These are phyloP conservation scores for Candida oleophila DNA, from an alignment of 805 yeast species.

Conservation along the genomic window DNA sequence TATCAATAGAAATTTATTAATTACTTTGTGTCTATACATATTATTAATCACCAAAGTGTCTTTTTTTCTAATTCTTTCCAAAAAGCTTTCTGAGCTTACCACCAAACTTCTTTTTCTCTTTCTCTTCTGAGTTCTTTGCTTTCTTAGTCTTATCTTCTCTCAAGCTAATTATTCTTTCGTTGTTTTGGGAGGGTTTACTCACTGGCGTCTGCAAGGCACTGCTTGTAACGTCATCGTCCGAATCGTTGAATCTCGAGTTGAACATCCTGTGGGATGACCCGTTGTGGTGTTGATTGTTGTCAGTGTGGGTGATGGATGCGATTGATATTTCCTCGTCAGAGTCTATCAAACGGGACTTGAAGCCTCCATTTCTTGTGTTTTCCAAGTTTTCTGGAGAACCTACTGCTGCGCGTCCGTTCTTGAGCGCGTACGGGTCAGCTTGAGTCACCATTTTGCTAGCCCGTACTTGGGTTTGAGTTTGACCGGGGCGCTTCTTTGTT, in stretches of 20 bases:
- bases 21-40: not conserved
- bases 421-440: slow-evolving; percentile 3
- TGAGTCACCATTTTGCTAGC: not conserved
- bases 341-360: slow-evolving; percentile 59
- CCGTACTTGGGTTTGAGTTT: too few species aligned
- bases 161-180: not conserved
- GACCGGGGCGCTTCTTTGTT: not conserved
- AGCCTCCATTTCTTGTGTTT: slow-evolving; percentile 15
- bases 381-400: not conserved
- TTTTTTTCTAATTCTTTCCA: slow-evolving; percentile 21
- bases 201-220: not conserved
- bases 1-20: not conserved
- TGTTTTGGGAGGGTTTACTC: not conserved
- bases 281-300: not conserved
- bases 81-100: slow-evolving; percentile 39
- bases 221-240: slow-evolving; percentile 25
- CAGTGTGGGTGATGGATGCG: slow-evolving; percentile 26
- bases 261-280: slow-evolving; percentile 13
- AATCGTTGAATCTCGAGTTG: slow-evolving; percentile 26
- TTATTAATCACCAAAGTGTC: not conserved
- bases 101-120: slow-evolving; percentile 38
- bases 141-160: slow-evolving; percentile 1
- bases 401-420: slow-evolving; percentile 1
- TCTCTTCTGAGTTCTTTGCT: slow-evolving; percentile 7
- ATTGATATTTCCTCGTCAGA: slow-evolving; percentile 54